Conservation (phyloP, 202 grass and related monocot species). For the Brachypodium distachyon region DNA sequence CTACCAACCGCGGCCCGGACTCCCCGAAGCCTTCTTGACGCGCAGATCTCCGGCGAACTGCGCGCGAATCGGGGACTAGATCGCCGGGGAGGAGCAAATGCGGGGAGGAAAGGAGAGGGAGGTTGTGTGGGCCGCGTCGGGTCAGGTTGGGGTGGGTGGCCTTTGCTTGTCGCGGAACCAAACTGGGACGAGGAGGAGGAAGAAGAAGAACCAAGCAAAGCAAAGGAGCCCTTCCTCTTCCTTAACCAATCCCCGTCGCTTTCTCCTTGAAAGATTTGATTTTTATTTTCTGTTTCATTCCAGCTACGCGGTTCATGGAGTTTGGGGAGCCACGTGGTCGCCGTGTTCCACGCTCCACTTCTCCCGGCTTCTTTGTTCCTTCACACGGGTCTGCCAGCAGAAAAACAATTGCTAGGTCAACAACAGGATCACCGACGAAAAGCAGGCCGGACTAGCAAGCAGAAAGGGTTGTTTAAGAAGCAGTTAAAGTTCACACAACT, state of each 20-base stretch:
- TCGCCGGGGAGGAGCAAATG: background rate
- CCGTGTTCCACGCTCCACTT: background rate
- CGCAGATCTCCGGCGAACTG: constrained; percentile 15
- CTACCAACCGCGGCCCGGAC: too few relatives aligned
- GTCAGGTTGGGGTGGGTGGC: background rate
- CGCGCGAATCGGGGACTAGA: too few relatives aligned
- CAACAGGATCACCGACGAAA: too few relatives aligned
- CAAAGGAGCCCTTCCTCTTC: background rate
- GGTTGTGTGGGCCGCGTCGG: background rate
- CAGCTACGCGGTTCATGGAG: background rate
- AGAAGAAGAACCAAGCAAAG: background rate
- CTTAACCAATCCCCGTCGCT: background rate
- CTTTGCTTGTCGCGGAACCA: background rate
- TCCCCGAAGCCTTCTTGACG: background rate
- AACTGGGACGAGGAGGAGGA: background rate
- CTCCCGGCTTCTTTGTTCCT: background rate
- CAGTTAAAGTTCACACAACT: too few relatives aligned
- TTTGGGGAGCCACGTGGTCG: background rate
- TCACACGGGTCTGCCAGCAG: too few relatives aligned
- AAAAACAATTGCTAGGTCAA: background rate
- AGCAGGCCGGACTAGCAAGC: too few relatives aligned
- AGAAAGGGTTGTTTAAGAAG: too few relatives aligned
- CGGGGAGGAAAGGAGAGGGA: background rate
- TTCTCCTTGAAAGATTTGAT: background rate
- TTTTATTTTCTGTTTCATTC: background rate